phyloP scores from a whole-genome alignment of 2,329 filamentous ascomycete species.

The Delphinella strobiligena region DNA sequence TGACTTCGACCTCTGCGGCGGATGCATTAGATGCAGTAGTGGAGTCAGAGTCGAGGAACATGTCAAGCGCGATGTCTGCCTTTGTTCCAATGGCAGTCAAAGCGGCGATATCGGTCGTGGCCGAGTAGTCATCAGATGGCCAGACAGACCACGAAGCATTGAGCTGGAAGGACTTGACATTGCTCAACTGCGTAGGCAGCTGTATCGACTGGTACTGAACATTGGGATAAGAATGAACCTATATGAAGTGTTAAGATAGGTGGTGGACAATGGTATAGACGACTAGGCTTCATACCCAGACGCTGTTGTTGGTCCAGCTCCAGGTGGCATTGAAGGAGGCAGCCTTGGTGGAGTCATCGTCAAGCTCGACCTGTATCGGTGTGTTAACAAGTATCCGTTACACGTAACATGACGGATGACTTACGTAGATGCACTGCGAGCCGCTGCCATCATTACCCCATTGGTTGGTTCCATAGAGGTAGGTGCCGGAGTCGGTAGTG shows the following conservation, averaged over 20 bases:
- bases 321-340: conserved; percentile 7
- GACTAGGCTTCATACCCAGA: conserved; percentile 7
- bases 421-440: conserved; percentile 7
- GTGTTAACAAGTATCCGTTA: too few species aligned
- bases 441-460: conserved; percentile 8
- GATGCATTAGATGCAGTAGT: conserved; percentile 4
- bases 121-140: conserved; percentile 1
- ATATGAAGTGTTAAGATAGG: not conserved
- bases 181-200: conserved; percentile 4
- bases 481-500: conserved; percentile 3
- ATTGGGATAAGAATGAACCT: conserved; percentile 9
- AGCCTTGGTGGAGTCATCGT: conserved; percentile 5
- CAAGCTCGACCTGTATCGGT: conserved; percentile 2
- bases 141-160: conserved; percentile 6
- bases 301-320: conserved; percentile 5
- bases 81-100: conserved; percentile 3
- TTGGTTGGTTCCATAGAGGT: conserved; percentile 6
- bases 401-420: too few species aligned
- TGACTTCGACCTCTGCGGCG: conserved; percentile 7
- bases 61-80: conserved; percentile 8
- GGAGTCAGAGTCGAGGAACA: conserved; percentile 6
- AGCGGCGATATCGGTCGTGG: conserved; percentile 4
- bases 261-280: not conserved
- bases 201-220: conserved; percentile 4
- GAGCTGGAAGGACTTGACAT: conserved; percentile 7